These are phyloP conservation scores for Tephrocybe rancida DNA, from an alignment of 768 basidiomycete genomes.

Conservation along the genomic window DNA sequence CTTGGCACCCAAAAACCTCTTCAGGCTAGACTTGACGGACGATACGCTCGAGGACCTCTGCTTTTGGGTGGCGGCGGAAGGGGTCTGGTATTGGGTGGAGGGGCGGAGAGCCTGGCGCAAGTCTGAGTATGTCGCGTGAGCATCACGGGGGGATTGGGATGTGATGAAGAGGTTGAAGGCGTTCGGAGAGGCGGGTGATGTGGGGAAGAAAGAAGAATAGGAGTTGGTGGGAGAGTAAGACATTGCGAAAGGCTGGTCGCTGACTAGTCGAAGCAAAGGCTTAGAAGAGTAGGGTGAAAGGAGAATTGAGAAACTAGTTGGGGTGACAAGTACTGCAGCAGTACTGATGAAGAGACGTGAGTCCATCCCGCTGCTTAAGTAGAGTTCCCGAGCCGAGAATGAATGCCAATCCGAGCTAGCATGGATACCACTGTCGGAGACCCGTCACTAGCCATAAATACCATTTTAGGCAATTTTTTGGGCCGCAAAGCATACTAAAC, in stretches of 20 bases:
- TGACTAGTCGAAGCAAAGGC: conserved; percentile 17
- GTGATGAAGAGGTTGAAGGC: conserved; percentile 37
- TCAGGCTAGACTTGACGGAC: conserved; percentile 17
- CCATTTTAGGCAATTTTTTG: conserved; percentile 11
- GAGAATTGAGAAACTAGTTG: conserved; percentile 17
- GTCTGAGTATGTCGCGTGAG: conserved; percentile 39
- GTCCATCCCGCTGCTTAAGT: conserved; percentile 13
- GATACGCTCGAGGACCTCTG: conserved; percentile 8
- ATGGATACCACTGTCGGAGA: conserved; percentile 1
- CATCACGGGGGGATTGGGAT: conserved; percentile 38
- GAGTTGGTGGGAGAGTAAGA: conserved; percentile 26
- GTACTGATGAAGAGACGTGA: conserved; percentile 8
- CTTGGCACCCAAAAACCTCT: conserved; percentile 12
- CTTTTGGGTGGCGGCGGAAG: too few species aligned
- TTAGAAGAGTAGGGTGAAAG: conserved; percentile 8
- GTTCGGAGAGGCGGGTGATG: conserved; percentile 26
- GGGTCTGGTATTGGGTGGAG: conserved; percentile 23
- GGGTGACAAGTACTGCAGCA: conserved; percentile 13
- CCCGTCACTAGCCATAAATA: conserved; percentile 10
- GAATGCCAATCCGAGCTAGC: conserved; percentile 3
- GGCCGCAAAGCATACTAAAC: conserved; percentile 2
- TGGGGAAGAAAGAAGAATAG: conserved; percentile 26
- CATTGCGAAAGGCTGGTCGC: conserved; percentile 22
- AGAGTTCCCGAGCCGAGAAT: conserved; percentile 12
- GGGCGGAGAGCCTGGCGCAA: conserved; percentile 36